Percentiles rank a stretch among this genome's conserved stretches.
Conservation (phyloP, 1,139 yeast species). For the Yamadazyma conglobata region DNA sequence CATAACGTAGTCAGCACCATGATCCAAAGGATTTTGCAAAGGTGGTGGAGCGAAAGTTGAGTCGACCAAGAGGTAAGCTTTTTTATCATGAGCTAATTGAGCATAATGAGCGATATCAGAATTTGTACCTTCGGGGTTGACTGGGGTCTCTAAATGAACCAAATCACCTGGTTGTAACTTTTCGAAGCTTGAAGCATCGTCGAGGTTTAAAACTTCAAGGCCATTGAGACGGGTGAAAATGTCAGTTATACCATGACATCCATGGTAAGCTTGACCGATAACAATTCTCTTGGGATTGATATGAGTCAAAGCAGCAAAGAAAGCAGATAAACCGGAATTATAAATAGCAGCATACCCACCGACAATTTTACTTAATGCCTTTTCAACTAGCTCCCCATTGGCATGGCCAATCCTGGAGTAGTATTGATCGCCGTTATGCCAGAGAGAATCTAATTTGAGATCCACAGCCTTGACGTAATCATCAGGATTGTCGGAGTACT, state of each 20-base stretch:
- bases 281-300: constrained; percentile 73
- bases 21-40: constrained; percentile 71
- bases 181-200: constrained; percentile 41
- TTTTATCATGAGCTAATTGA: constrained; percentile 61
- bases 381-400: constrained; percentile 64
- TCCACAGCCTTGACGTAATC: constrained; percentile 44
- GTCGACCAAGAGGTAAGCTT: constrained; percentile 71
- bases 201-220: constrained; percentile 43
- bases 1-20: constrained; percentile 79
- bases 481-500: constrained; percentile 59
- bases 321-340: constrained; percentile 78
- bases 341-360: constrained; percentile 62
- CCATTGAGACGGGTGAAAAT: constrained; percentile 62
- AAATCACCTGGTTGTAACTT: constrained; percentile 65
- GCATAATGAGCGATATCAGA: constrained; percentile 62
- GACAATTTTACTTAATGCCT: constrained; percentile 55
- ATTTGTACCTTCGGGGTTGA: constrained; percentile 79
- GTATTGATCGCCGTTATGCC: constrained; percentile 22
- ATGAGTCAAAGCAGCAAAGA: constrained; percentile 68
- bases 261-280: constrained; percentile 82
- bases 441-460: constrained; percentile 13
- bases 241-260: constrained; percentile 67
- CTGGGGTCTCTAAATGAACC: constrained; percentile 82
- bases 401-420: constrained; percentile 80
- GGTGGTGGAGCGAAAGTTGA: constrained; percentile 96